These are phyloP conservation scores for Raddia guianensis DNA, from an alignment of 176 grass and related monocot genomes.

Conservation along the genomic window DNA sequence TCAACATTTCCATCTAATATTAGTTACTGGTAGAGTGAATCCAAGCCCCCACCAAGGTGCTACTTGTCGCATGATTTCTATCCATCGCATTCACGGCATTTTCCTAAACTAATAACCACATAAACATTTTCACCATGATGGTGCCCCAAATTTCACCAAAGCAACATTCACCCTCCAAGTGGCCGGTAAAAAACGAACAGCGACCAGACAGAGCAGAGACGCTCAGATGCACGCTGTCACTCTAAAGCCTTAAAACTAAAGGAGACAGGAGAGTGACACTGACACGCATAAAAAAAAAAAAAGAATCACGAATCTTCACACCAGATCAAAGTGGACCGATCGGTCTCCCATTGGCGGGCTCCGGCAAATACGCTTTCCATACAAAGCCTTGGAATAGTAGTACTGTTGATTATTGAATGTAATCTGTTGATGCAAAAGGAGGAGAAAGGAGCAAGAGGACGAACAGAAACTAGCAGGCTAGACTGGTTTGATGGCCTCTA, in stretches of 20 bases:
- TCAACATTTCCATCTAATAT: no score
- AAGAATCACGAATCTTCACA: conserved; percentile 31
- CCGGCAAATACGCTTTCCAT: conserved; percentile 9
- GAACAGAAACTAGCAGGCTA: not conserved
- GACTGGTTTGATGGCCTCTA: no score
- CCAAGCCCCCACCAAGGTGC: no score
- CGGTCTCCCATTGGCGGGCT: conserved; percentile 31
- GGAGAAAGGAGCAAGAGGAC: not conserved
- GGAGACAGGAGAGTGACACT: not conserved
- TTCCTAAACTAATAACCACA: no score
- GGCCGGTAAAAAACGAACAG: conserved; percentile 26
- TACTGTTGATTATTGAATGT: not conserved
- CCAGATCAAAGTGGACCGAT: conserved; percentile 36
- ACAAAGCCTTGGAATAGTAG: not conserved
- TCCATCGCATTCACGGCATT: no score
- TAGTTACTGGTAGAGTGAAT: no score
- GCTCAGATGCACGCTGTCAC: not conserved
- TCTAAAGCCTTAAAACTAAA: not conserved
- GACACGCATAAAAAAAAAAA: conserved; percentile 25
- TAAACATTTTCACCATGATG: no score
- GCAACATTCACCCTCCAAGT: conserved; percentile 25
- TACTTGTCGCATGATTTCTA: no score
- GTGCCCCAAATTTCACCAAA: not conserved
- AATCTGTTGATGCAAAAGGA: not conserved
- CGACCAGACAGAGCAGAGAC: not conserved